A percentile compares a stretch with the other conserved stretches of the same genome.
Conservation (phyloP, 352 stramenopile genomes). For the Globisporangium abappressorium region DNA sequence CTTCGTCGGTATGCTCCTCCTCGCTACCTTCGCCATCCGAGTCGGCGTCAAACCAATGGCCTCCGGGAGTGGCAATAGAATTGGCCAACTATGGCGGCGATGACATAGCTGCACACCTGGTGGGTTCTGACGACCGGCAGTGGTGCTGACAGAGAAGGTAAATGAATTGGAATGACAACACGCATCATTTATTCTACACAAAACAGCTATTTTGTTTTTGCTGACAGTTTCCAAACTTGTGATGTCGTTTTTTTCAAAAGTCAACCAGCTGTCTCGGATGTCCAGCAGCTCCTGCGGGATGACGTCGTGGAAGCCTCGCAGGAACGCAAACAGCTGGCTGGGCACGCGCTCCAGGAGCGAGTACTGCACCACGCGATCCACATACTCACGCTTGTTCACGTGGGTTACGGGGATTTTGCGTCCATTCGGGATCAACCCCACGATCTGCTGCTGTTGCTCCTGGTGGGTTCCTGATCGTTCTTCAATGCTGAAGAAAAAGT, state of each 20-base stretch:
- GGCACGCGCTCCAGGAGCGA: neutral
- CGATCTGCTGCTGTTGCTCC: neutral
- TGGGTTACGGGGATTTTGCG: neutral
- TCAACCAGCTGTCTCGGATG: neutral
- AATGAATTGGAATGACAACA: too few species aligned
- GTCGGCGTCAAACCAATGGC: too few species aligned
- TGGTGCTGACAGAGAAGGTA: too few species aligned
- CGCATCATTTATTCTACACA: too few species aligned
- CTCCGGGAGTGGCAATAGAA: too few species aligned
- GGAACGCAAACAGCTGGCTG: neutral
- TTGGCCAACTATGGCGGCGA: too few species aligned
- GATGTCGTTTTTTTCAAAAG: neutral
- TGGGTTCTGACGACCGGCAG: too few species aligned
- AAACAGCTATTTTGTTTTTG: too few species aligned
- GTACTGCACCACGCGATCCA: conserved; percentile 1
- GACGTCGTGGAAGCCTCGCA: neutral
- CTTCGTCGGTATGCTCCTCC: too few species aligned
- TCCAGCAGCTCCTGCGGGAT: neutral
- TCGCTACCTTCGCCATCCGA: too few species aligned
- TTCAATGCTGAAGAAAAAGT: neutral
- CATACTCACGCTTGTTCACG: neutral
- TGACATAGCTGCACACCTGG: too few species aligned
- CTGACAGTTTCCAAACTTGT: neutral
- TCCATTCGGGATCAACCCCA: neutral
- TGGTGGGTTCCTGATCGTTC: neutral